Evolutionary conservation across 805 yeast genomes (phyloP), one percentile per base, ranked within the genome.

Genomic region (Candida manassasensis): DNA sequence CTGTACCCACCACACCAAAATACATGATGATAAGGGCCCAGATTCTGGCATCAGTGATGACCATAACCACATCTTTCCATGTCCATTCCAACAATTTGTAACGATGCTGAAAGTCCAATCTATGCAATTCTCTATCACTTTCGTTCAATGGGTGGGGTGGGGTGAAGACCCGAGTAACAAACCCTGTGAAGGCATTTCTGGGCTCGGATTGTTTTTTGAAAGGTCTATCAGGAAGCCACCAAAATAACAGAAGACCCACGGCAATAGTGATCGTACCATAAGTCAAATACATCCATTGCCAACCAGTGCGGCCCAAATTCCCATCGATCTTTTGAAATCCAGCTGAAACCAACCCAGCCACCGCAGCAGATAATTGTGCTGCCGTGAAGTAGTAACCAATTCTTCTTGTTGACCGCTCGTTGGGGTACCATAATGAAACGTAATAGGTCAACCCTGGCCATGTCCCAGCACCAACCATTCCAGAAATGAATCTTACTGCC

Each of bases 391-490:
- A 85, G 61, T 81, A 85, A 2, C 95, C 95, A 43, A 85, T 81
- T 52, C 95, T 68, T 42, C 75, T 72, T 3, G 93, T 84, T 44
- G 78, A 73, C 39, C 90, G 66, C 32, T 82, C 78, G 33, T 79
- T 73, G 2, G 95, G 95, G 50, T 85, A 85, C 90, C 93, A 85
- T 48, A 84, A 62, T 0, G 88, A 75, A 27, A 85, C 69, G 50
- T 85, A 85, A 58, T 84, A 85, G n/a, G 86, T 76, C 81, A 85
- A 69, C 8, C 93, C 95, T 1, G 95, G 95, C 95, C 95, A 84
- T 3, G 84, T 77, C 27, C 95, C 95, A 7, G 94, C 90, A 34
- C 84, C 84, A 39, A 80, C 81, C 36, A 81, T 45, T 31, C 95
- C 95, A 15, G 81, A 71, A 37, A 86, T 68, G 39, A 84, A 76